Base-by-base conservation (phyloP, 2,329 filamentous ascomycete genomes). In the Tetracladium maxilliforme region DNA sequence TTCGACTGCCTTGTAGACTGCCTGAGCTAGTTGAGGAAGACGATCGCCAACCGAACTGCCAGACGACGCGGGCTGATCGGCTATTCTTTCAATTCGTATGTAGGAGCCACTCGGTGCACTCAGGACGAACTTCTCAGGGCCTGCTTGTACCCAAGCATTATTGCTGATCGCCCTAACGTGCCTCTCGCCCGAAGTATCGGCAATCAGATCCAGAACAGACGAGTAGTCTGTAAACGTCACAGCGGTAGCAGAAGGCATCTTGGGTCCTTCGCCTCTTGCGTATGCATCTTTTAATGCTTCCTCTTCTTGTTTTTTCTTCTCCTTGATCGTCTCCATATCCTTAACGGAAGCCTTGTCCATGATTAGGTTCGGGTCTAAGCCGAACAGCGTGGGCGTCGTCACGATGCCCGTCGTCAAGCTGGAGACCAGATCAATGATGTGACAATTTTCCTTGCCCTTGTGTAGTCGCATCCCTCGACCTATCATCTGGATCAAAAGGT, bases 401-500 rank as follows among this genome's bases (percentile, higher is more conserved):
- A 93, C 68, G 25, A 98, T 80, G 5, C 90, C 90, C 1, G 74
- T 79, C 25, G 74, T 71, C 13, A 95, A 56, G 19, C 74, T 83
- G 0, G 86, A 78, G 1, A 95, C 90, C 71, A 98, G 84, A 48
- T 98, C 90, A 41, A 98, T 92, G 31, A 98, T 63, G 46, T 95
- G 90, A 38, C 90, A 98, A 42, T 95, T 70, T 19, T 73, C 56
- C 49, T 98, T 98, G 9, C 68, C 78, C 1, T 73, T 60, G 44
- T 82, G 66, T 19, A 94, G 54, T 21, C 90, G 71, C 70, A 98
- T 80, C 5, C 90, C 90, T 39, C 90, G 69, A 1, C 90, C 90
- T 33, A 98, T 93, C 90, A 98, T 98, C 50, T 98, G 90, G 1
- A 95, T 72, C 2, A 98, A 67, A 3, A 98, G 57, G 39, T 94